phyloP scores from a whole-genome alignment of 495 filamentous ascomycete genomes.

The Daldinia decipiens region DNA sequence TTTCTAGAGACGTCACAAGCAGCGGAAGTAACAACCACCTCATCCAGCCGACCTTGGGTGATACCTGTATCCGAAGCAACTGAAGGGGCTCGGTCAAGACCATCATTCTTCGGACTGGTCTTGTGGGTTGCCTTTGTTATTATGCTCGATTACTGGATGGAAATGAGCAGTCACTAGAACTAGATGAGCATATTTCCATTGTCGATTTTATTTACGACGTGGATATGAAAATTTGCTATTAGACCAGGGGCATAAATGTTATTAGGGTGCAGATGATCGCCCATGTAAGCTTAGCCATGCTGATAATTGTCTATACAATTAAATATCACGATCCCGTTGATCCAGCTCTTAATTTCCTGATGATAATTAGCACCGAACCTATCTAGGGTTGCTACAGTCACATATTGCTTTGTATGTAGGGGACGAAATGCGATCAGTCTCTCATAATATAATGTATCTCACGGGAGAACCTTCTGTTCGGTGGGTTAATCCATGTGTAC shows the following conservation, averaged over 20 bases:
- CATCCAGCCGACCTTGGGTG: constrained; percentile 42
- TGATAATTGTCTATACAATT: constrained; percentile 22
- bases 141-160: constrained; percentile 42
- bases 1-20: constrained; percentile 28
- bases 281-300: constrained; percentile 22
- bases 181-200: constrained; percentile 29
- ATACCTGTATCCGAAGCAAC: constrained; percentile 35
- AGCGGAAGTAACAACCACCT: constrained; percentile 31
- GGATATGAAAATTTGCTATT: constrained; percentile 17
- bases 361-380: neutral
- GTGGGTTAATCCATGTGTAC: neutral
- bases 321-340: constrained; percentile 7
- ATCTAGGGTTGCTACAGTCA: neutral
- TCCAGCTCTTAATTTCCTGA: neutral
- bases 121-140: constrained; percentile 44
- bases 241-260: constrained; percentile 22
- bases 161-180: constrained; percentile 40
- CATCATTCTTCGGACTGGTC: constrained; percentile 45
- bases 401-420: neutral
- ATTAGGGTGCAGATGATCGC: constrained; percentile 8
- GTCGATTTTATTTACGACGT: constrained; percentile 16
- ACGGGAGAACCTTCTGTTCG: neutral
- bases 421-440: neutral
- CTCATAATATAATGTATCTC: neutral
- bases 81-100: constrained; percentile 10